Evolutionary conservation across 192 early-diverging fungal genomes (phyloP).

Genomic region (Pilobolus umbonatus): DNA sequence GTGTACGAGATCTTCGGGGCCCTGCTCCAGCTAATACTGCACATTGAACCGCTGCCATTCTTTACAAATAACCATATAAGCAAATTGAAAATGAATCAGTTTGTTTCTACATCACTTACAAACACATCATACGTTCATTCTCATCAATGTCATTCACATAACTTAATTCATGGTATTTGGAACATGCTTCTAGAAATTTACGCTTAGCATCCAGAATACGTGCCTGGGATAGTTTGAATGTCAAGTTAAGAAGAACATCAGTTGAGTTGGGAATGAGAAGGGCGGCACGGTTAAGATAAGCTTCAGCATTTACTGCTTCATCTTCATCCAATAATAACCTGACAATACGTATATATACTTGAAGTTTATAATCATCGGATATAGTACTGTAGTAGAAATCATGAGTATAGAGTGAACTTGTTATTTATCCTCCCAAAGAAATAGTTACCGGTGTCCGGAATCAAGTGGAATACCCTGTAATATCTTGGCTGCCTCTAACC

Average conservation of each 20-base stretch:
- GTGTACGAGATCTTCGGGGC: constrained; percentile 77
- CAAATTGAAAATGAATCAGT: background rate
- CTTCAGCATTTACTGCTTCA: constrained; percentile 72
- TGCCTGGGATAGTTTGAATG: constrained; percentile 80
- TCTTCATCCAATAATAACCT: constrained; percentile 83
- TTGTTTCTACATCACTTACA: constrained; percentile 38
- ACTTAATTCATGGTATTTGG: constrained; percentile 79
- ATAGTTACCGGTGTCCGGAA: constrained; percentile 77
- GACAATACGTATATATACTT: constrained; percentile 81
- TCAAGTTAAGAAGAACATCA: constrained; percentile 51
- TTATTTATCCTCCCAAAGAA: background rate
- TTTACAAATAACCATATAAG: constrained; percentile 36
- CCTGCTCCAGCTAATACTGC: constrained; percentile 90
- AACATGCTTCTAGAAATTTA: constrained; percentile 79
- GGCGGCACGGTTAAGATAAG: constrained; percentile 81
- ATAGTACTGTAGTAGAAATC: constrained; percentile 35
- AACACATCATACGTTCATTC: constrained; percentile 49
- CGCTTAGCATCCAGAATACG: constrained; percentile 81
- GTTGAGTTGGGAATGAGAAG: constrained; percentile 52
- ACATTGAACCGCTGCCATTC: constrained; percentile 79
- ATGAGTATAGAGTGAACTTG: background rate
- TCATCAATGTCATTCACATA: constrained; percentile 62
- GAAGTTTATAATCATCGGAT: constrained; percentile 64
- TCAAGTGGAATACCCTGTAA: constrained; percentile 90
- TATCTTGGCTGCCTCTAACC: constrained; percentile 79